Evolutionary conservation across 495 filamentous ascomycete species (phyloP).

Genomic region (Aspergillus avenaceus): DNA sequence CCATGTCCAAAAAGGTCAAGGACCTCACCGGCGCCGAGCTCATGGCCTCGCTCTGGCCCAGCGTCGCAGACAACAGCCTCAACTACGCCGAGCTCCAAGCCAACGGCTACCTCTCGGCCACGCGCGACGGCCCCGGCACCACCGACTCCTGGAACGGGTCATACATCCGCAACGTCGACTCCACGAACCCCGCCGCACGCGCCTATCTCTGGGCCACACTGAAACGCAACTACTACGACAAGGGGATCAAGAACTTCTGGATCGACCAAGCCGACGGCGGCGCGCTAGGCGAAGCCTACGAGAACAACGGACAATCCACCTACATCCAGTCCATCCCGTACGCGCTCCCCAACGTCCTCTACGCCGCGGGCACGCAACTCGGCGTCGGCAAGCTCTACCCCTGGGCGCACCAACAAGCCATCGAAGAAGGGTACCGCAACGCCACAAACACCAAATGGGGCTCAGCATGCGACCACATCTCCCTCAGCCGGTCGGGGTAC

Average conservation of each 20-base stretch:
- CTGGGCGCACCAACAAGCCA: conserved; percentile 28
- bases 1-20: conserved; percentile 22
- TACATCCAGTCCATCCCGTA: conserved; percentile 27
- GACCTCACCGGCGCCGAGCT: conserved; percentile 26
- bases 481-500: conserved; percentile 26
- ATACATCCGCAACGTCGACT: conserved; percentile 29
- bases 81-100: conserved; percentile 27
- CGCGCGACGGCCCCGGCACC: conserved; percentile 23
- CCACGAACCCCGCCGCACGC: conserved; percentile 39
- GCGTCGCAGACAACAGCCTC: conserved; percentile 23
- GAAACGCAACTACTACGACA: conserved; percentile 51
- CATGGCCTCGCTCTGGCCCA: conserved; percentile 33
- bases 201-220: conserved; percentile 47
- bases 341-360: conserved; percentile 22
- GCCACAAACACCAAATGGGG: conserved; percentile 15
- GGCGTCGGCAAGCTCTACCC: conserved; percentile 28
- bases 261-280: conserved; percentile 32
- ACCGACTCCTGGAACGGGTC: conserved; percentile 29
- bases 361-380: conserved; percentile 21
- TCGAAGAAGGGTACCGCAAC: conserved; percentile 28
- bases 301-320: conserved; percentile 27
- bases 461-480: conserved; percentile 19
- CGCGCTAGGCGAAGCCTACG: conserved; percentile 25
- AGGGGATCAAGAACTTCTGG: conserved; percentile 52
- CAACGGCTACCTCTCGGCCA: conserved; percentile 24